Conservation (phyloP, 129 eudicot genomes). For the Lonicera japonica region DNA sequence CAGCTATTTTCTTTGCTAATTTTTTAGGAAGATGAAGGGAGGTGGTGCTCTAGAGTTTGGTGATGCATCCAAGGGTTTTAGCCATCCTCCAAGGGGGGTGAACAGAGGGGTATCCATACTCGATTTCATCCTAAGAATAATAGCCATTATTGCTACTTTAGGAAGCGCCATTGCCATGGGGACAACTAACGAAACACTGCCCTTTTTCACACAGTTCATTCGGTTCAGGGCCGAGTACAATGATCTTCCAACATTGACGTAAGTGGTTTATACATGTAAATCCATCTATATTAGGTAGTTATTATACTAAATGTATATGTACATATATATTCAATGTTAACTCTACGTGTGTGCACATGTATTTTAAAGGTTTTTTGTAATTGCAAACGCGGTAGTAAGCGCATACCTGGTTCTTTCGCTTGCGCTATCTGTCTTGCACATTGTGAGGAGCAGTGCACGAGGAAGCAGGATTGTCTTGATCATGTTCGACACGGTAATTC, state of each 20-base stretch:
- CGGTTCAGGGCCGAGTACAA: constrained; percentile 44
- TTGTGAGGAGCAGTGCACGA: constrained; percentile 40
- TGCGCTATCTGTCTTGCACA: constrained; percentile 60
- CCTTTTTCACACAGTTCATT: constrained; percentile 44
- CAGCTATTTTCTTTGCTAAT: not conserved
- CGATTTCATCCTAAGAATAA: not conserved
- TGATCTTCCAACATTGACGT: constrained; percentile 73
- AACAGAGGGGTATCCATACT: no score
- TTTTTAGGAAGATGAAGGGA: constrained; percentile 32
- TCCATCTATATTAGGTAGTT: not conserved
- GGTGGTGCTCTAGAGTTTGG: constrained; percentile 33
- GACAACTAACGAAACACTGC: constrained; percentile 25
- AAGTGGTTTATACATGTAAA: constrained; percentile 12
- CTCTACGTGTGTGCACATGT: not conserved
- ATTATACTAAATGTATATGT: no score
- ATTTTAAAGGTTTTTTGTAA: constrained; percentile 60
- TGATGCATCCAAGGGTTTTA: constrained; percentile 18
- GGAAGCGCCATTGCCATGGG: not conserved
- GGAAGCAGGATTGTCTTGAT: constrained; percentile 55
- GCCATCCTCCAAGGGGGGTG: constrained; percentile 20
- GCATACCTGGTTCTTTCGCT: constrained; percentile 63
- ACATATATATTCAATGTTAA: no score
- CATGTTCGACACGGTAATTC: constrained; percentile 54
- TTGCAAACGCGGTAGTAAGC: constrained; percentile 60
- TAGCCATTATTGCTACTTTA: not conserved